Conservation (phyloP, 1,284 basidiomycete genomes). For the Cutaneotrichosporon mucoides region DNA sequence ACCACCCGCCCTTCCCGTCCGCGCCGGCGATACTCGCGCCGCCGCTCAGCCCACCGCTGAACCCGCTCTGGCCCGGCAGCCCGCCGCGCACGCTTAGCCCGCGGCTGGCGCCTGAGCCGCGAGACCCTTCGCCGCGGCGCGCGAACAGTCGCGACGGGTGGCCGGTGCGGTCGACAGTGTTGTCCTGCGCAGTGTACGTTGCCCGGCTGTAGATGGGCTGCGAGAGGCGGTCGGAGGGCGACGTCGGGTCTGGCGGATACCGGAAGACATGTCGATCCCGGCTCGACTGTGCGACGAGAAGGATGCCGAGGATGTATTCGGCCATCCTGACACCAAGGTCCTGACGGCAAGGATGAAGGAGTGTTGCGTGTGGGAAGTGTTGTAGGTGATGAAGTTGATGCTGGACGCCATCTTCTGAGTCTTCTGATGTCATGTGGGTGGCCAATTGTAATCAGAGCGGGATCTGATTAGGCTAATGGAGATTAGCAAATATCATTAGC, state of each 20-base stretch:
- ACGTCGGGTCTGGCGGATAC: conserved; percentile 44
- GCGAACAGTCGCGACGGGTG: conserved; percentile 6
- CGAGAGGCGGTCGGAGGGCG: conserved; percentile 37
- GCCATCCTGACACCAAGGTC: conserved; percentile 24
- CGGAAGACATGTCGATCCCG: conserved; percentile 41
- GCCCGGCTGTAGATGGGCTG: conserved; percentile 41
- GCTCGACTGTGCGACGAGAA: conserved; percentile 41
- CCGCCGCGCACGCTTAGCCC: background rate
- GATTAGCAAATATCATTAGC: too few species aligned
- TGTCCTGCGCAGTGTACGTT: conserved; percentile 41
- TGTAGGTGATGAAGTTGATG: too few species aligned
- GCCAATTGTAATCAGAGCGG: too few species aligned
- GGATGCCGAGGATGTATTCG: conserved; percentile 46
- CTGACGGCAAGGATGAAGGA: background rate
- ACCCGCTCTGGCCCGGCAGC: background rate
- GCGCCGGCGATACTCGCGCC: background rate
- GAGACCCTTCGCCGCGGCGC: conserved; percentile 2
- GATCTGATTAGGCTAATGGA: too few species aligned
- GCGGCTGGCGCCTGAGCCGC: background rate
- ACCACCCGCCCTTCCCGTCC: background rate
- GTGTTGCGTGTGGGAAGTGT: too few species aligned
- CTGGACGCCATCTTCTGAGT: too few species aligned
- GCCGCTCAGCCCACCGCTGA: background rate
- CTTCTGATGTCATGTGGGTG: too few species aligned
- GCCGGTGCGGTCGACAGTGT: conserved; percentile 12